Evolutionary conservation across 2,329 filamentous ascomycete species (phyloP), one percentile per base, ranked within the genome.

Genomic region (Akanthomyces dipterigenus): DNA sequence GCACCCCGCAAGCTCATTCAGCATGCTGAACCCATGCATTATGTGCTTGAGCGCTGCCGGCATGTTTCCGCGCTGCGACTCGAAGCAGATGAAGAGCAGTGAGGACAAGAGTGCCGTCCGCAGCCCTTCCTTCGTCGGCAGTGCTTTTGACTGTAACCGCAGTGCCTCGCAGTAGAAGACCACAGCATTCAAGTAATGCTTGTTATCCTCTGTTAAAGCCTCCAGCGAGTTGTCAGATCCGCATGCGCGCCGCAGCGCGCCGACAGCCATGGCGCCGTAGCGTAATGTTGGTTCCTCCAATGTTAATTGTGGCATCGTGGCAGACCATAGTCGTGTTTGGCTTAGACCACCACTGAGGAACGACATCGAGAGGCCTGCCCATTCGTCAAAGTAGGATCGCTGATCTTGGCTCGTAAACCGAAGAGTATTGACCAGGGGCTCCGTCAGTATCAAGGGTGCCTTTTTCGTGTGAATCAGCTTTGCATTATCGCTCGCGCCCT

Each of bases 61-160:
- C 59, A 72, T 69, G 14, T 77, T 77, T 2, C 75, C 75, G 5
- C 75, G 67, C 62, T 75, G 73, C 2, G 74, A 66, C 50, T 77
- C 75, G 38, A 77, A 77, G 60, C 75, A 76, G 43, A 77, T 73
- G 45, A 77, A 77, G 0, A 77, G 63, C 3, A 77, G 66, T 0
- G 75, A 77, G 1, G 75, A 70, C 7, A 77, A 62, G 57, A 77
- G 64, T 0, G 75, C 75, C 1, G 75, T 77, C 12, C 74, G 68
- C 5, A 77, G 63, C 2, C 72, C 71, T n/a, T 74, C 72, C 6
- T 67, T 70, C 1, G 69, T 72, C 1, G 75, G 73, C 38, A 65
- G 69, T 1, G 75, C 74, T 42, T 72, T 70, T 9, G 74, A 69
- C 42, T 77, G 75, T 9, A 76, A 64, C 3, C 74, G 73, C n/a